A percentile compares a stretch with the other conserved stretches of the same genome.
phyloP scores from a whole-genome alignment of 768 basidiomycete genomes.

The Auriscalpium vulgare region DNA sequence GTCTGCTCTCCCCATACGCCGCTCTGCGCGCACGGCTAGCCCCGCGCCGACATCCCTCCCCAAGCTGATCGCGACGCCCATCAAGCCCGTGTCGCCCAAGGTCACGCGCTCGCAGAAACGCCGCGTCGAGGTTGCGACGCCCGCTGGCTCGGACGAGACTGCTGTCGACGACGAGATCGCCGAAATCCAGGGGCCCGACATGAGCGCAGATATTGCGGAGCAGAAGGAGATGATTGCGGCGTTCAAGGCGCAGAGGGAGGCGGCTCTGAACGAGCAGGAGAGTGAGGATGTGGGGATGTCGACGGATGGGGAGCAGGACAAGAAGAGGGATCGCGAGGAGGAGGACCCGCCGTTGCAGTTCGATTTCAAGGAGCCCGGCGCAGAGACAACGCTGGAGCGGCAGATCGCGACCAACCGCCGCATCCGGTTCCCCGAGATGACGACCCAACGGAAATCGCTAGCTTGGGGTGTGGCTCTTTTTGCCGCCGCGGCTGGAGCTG shows the following conservation, averaged over 20 bases:
- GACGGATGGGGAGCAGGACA: slow-evolving; percentile 6
- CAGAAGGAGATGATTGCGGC: slow-evolving; percentile 70
- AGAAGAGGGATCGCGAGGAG: slow-evolving; percentile 50
- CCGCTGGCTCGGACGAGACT: slow-evolving; percentile 54
- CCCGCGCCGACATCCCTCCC: slow-evolving; percentile 29
- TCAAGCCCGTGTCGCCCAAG: slow-evolving; percentile 22
- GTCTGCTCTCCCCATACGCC: slow-evolving; percentile 22
- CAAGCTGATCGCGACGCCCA: slow-evolving; percentile 31
- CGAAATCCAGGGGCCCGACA: slow-evolving; percentile 47
- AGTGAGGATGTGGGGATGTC: slow-evolving; percentile 18
- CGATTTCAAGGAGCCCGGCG: slow-evolving; percentile 58
- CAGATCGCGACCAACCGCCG: slow-evolving; percentile 59
- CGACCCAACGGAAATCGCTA: slow-evolving; percentile 64
- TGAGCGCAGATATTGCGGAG: slow-evolving; percentile 66
- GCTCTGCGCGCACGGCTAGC: slow-evolving; percentile 36
- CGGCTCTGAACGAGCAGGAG: slow-evolving; percentile 17
- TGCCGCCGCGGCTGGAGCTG: slow-evolving; percentile 72
- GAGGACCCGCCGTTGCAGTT: slow-evolving; percentile 46
- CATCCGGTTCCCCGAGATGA: slow-evolving; percentile 40
- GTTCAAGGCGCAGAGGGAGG: slow-evolving; percentile 57
- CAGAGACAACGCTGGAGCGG: slow-evolving; percentile 41
- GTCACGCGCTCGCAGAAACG: slow-evolving; percentile 29
- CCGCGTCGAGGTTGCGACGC: slow-evolving; percentile 32
- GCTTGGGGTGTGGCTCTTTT: slow-evolving; percentile 85
- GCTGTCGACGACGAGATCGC: slow-evolving; percentile 52